phyloP scores from a whole-genome alignment of 2,329 filamentous ascomycete species.

The Botrytis hyacinthi region DNA sequence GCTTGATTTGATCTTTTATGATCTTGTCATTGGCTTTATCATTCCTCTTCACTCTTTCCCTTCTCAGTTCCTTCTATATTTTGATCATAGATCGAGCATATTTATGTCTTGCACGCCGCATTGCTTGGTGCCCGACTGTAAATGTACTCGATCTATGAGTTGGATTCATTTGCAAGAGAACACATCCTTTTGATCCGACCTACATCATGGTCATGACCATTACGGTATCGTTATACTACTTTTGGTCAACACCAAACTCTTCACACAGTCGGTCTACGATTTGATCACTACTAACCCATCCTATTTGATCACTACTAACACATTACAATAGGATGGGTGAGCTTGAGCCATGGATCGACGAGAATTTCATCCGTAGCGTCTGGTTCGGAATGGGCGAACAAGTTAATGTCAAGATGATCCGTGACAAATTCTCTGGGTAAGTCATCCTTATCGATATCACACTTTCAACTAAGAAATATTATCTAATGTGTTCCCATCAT shows the following conservation, averaged over 20 bases:
- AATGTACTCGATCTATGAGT: neutral
- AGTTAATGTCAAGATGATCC: constrained; percentile 99
- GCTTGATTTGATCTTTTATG: neutral
- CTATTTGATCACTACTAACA: constrained; percentile 3
- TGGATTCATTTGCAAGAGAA: neutral
- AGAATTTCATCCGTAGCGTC: constrained; percentile 95
- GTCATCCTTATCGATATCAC: constrained; percentile 31
- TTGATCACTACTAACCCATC: constrained; percentile 8
- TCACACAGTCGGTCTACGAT: neutral
- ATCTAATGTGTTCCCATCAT: constrained; percentile 2
- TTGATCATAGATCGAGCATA: neutral
- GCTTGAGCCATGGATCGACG: constrained; percentile 98
- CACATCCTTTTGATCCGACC: neutral
- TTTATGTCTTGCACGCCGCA: constrained; percentile 48
- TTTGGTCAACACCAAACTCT: neutral
- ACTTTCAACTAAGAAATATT: neutral
- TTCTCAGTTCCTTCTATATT: neutral
- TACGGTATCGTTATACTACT: too few relatives aligned
- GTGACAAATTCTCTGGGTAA: constrained; percentile 97
- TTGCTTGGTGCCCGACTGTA: constrained; percentile 16
- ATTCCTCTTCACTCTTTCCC: constrained; percentile 40
- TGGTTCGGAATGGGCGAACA: constrained; percentile 88
- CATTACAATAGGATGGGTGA: constrained; percentile 81
- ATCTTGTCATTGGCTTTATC: constrained; percentile 30
- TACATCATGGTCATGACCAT: neutral